Conservation (phyloP, 2,329 filamentous ascomycete species). For the Neonectria coccinea region DNA sequence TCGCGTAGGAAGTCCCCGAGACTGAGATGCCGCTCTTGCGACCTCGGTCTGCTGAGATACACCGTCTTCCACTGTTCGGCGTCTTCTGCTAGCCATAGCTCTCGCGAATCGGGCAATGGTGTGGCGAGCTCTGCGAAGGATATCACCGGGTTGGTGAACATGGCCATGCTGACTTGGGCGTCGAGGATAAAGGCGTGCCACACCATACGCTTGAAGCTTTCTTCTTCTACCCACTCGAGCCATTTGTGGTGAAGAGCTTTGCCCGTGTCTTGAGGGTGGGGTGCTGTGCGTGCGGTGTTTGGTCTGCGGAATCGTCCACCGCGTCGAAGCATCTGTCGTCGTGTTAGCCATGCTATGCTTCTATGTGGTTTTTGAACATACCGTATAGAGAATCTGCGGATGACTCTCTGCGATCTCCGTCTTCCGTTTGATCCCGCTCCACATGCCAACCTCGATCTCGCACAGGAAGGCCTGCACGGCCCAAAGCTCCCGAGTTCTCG, state of each 20-base stretch:
- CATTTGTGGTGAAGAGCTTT: conserved; percentile 28
- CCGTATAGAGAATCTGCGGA: conserved; percentile 28
- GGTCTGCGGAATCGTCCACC: conserved; percentile 23
- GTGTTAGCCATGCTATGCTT: background rate
- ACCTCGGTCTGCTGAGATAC: conserved; percentile 22
- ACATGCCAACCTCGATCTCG: conserved; percentile 29
- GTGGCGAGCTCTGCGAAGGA: conserved; percentile 29
- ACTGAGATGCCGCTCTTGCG: conserved; percentile 4
- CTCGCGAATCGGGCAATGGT: conserved; percentile 27
- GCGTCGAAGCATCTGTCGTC: conserved; percentile 24
- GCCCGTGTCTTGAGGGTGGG: conserved; percentile 18
- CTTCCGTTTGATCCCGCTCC: conserved; percentile 33
- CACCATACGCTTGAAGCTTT: conserved; percentile 26
- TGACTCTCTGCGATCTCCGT: conserved; percentile 34
- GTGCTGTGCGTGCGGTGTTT: background rate
- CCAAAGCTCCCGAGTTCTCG: conserved; percentile 24
- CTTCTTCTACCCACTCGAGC: conserved; percentile 31
- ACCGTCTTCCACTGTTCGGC: conserved; percentile 30
- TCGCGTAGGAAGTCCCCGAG: conserved; percentile 26
- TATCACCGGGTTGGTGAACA: conserved; percentile 27
- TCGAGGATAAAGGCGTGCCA: conserved; percentile 30
- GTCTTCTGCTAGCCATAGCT: conserved; percentile 31
- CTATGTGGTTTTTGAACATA: background rate
- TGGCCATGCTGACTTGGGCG: conserved; percentile 28
- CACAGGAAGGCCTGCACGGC: conserved; percentile 27